A percentile compares a stretch with the other conserved stretches of the same genome.
These are phyloP conservation scores for Tausonia pullulans DNA, from an alignment of 1,284 basidiomycete genomes.

Conservation along the genomic window DNA sequence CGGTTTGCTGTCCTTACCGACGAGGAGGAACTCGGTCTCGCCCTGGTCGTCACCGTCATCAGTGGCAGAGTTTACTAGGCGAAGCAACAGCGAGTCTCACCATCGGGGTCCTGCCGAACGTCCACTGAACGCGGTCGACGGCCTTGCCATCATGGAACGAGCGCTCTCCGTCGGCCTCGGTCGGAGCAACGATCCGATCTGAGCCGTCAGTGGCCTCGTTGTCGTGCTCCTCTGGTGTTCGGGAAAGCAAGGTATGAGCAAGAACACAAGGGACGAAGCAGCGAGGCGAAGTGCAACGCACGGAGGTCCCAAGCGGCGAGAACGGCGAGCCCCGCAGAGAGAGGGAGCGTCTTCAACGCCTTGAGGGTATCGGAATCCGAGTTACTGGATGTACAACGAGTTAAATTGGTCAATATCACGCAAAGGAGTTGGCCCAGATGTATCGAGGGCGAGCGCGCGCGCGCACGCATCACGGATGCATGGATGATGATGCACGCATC, in stretches of 20 bases:
- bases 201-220: neutral
- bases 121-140: slow-evolving; percentile 21
- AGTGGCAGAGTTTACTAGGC: neutral
- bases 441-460: neutral
- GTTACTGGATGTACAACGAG: neutral
- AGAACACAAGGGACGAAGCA: neutral
- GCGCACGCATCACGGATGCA: neutral
- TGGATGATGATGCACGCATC: neutral
- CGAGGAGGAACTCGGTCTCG: slow-evolving; percentile 29
- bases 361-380: slow-evolving; percentile 7
- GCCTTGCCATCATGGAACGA: neutral
- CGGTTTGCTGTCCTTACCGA: slow-evolving; percentile 21
- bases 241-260: neutral
- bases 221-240: neutral
- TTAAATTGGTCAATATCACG: neutral
- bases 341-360: slow-evolving; percentile 10
- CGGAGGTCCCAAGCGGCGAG: slow-evolving; percentile 10
- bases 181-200: neutral
- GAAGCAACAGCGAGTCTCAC: slow-evolving; percentile 23
- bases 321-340: slow-evolving; percentile 6
- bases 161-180: slow-evolving; percentile 12
- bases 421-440: neutral
- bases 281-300: neutral
- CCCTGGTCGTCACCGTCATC: neutral
- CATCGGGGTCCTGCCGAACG: slow-evolving; percentile 35